Base-by-base conservation (phyloP, 306 rosid species). In the Arachis stenosperma region DNA sequence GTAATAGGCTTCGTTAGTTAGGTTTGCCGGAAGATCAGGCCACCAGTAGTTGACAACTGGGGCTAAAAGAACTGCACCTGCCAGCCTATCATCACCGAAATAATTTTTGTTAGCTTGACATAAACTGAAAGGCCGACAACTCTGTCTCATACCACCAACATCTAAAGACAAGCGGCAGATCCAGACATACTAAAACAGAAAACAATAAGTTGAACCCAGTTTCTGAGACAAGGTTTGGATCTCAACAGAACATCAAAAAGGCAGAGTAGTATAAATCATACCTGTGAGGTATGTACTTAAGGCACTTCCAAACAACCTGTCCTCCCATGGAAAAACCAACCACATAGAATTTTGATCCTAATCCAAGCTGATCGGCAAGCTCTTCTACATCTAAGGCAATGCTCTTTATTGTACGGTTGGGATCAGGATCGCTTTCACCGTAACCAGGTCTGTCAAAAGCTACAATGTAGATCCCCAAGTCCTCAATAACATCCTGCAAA, bases 361-460 rank as follows among this genome's bases (percentile, higher is more conserved):
- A 70, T 46, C 75, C 84, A 66, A 91, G 83, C 56, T 87, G 77
- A 85, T 91, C 99, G 65, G 97, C 96, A 81, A 94, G 91, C 74
- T 89, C 96, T 78, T 91, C 99, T 61, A 91, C 73, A 85, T 94
- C 97, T 57, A 77, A 53, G 64, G 97, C 97, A 55, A 84, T 65
- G 84, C 91, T 85, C 83, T 94, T 89, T 39, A 53, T 71, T 2
- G 92, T 86, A 61, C 88, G 80, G 67, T 88, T 83, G 55, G 97
- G 98, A 86, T 93, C 84, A 7, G 96, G 98, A 77, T 90, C 97
- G 43, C 98, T 93, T 79, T 93, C 98, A 56, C 97, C 97, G 77
- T 94, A 89, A 67, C 98, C 98, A 75, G 97, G 92, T 77, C 89
- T 91, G 76, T 94, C 99, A 40, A 88, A 86, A 47, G 99, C 81